Base-by-base conservation (phyloP, 2,329 filamentous ascomycete genomes). In the Pseudogymnoascus sp. region DNA sequence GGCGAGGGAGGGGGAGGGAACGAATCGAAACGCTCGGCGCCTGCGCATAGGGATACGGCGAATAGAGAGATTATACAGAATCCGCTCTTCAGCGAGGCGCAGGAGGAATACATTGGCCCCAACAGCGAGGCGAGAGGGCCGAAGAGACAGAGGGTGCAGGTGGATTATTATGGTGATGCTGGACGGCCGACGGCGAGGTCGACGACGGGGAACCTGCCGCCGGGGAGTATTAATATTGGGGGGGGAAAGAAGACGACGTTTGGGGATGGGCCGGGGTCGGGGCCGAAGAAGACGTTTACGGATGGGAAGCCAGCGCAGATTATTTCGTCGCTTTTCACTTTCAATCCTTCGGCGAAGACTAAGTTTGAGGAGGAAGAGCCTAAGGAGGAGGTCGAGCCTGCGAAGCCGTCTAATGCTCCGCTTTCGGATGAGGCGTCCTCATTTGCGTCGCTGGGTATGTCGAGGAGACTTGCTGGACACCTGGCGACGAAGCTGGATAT, bases 281-380 rank as follows among this genome's bases (percentile, higher is more conserved):
- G 45, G 18, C 59, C 70, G 63, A 69, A 65, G 65, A 65, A 62
- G 65, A 63, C 70, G 72, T 43, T 64, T 68, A 64, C 71, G 62
- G 71, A 69, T 65, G 66, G 70, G 60, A 77, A 79, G 63, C 78
- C 79, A 25, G 79, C 80, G 61, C 85, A 90, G 68, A 83, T 97
- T 63, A 88, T 96, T 23, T 97, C 95, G 5, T 93, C 92, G 11
- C 82, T 99, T 2, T 99, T 97, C 77, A 90, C 91, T 1, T 93
- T 87, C 75, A 99, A 97, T 66, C 93, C 93, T 0, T 77, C 81
- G 4, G 83, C 91, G 3, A 88, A 84, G 65, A 90, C 86, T 1
- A 81, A 82, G 38, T 80, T 83, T 37, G 74, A 70, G 49, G 73
- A 77, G 12, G 73, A 76, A 1, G 69, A 79, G 6, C 78, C 77